phyloP scores from a whole-genome alignment of 257 asterid species.

The Solanum paucissectum region DNA sequence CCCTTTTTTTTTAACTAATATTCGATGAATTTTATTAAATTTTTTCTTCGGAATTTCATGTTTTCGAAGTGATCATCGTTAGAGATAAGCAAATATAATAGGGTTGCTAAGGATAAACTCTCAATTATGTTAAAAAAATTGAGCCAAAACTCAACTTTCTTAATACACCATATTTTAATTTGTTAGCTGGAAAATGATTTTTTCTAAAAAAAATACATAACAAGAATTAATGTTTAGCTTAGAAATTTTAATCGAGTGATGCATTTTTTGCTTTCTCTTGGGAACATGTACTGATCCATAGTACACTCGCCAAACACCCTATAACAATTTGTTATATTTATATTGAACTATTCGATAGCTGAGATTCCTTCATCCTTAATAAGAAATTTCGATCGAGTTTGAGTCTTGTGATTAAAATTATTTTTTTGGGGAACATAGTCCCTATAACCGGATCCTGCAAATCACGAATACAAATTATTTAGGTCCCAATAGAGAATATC shows the following conservation, averaged over 20 bases:
- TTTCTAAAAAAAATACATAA: too few species aligned
- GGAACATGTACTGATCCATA: not conserved
- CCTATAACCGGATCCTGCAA: too few species aligned
- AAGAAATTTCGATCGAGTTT: too few species aligned
- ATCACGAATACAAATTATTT: too few species aligned
- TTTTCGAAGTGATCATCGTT: not conserved
- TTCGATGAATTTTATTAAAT: not conserved
- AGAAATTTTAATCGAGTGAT: not conserved
- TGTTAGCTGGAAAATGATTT: not conserved
- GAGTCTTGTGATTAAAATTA: too few species aligned
- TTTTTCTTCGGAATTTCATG: not conserved
- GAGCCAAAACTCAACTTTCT: not conserved
- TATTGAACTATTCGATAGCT: too few species aligned
- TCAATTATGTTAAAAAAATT: not conserved
- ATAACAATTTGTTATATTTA: not conserved
- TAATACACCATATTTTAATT: not conserved
- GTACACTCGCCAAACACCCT: not conserved
- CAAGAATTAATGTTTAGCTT: not conserved
- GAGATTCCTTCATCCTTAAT: too few species aligned
- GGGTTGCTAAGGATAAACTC: not conserved
- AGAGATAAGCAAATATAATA: not conserved
- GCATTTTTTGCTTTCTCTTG: not conserved
- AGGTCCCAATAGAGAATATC: not conserved
- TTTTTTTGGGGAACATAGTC: too few species aligned
- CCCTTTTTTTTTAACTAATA: not conserved